A percentile compares a stretch with the other conserved stretches of the same genome.
These are phyloP conservation scores for Salix udensis DNA, from an alignment of 345 rosid genomes.

Conservation along the genomic window DNA sequence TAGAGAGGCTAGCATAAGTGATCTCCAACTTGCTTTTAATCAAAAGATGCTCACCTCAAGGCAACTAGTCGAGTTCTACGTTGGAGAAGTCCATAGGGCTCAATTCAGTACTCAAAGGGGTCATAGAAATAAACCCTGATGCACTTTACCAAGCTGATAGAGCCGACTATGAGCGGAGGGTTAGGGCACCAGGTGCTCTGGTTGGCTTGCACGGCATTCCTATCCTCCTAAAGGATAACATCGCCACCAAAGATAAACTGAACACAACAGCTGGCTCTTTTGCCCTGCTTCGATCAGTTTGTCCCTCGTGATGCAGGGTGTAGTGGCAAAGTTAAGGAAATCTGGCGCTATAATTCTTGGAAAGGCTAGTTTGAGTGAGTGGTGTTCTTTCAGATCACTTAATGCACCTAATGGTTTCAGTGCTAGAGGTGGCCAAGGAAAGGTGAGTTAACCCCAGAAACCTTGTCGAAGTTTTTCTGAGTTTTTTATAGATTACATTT, in stretches of 20 bases:
- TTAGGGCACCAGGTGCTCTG: constrained; percentile 13
- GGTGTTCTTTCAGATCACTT: constrained; percentile 43
- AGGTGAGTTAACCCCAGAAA: constrained; percentile 27
- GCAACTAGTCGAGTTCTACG: constrained; percentile 48
- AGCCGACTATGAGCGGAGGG: constrained; percentile 50
- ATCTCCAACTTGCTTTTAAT: constrained; percentile 42
- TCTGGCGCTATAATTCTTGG: constrained; percentile 70
- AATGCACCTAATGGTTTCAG: constrained; percentile 41
- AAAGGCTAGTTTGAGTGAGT: constrained; percentile 70
- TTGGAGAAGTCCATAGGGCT: constrained; percentile 36
- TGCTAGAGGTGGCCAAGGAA: constrained; percentile 63
- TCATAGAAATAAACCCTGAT: constrained; percentile 72
- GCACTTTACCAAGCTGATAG: constrained; percentile 50
- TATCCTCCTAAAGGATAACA: constrained; percentile 58
- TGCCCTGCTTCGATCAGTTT: constrained; percentile 55
- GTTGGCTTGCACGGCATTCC: constrained; percentile 61
- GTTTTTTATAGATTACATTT: no score
- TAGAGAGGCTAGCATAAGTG: constrained; percentile 43
- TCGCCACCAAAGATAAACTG: constrained; percentile 58
- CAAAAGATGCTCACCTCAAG: constrained; percentile 51
- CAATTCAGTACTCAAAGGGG: constrained; percentile 47
- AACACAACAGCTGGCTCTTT: constrained; percentile 75
- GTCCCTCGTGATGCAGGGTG: constrained; percentile 63
- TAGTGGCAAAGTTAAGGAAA: constrained; percentile 48
- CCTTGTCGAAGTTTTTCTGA: no score